phyloP scores from a whole-genome alignment of 2,329 filamentous ascomycete species.

The Scorias spongiosa region DNA sequence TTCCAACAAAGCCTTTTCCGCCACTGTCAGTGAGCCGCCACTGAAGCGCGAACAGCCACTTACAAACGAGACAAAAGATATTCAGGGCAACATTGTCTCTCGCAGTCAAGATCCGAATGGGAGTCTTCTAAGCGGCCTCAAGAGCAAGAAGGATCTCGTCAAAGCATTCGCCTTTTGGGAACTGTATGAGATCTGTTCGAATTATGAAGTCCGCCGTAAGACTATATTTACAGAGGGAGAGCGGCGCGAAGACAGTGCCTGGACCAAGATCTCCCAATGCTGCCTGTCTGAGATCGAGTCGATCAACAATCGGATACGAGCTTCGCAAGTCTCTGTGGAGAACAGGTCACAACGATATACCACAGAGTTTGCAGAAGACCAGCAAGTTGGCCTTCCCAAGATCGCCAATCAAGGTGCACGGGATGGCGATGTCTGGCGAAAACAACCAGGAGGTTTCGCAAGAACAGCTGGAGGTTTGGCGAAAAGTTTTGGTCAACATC shows the following conservation, averaged over 20 bases:
- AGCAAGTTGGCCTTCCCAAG: conserved; percentile 12
- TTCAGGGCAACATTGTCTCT: conserved; percentile 11
- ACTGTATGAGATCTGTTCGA: conserved; percentile 60
- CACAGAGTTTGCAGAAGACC: conserved; percentile 7
- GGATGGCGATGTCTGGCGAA: conserved; percentile 9
- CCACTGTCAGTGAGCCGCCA: conserved; percentile 67
- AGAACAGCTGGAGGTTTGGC: conserved; percentile 28
- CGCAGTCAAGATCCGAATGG: conserved; percentile 59
- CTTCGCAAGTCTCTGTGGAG: conserved; percentile 25
- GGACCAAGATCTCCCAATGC: conserved; percentile 59
- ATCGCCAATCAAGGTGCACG: conserved; percentile 14
- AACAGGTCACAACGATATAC: conserved; percentile 8
- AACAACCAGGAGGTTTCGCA: conserved; percentile 5
- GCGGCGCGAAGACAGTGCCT: conserved; percentile 59
- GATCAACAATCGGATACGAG: conserved; percentile 47
- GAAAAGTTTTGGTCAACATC: conserved; percentile 34
- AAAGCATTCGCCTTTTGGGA: conserved; percentile 89
- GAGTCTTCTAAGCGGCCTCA: conserved; percentile 70
- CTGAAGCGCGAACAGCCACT: conserved; percentile 74
- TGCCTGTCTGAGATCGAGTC: conserved; percentile 55
- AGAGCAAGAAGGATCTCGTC: conserved; percentile 64
- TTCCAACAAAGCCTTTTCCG: conserved; percentile 60
- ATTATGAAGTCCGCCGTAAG: conserved; percentile 59
- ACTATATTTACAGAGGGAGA: conserved; percentile 80
- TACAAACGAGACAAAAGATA: conserved; percentile 58